A percentile compares a stretch with the other conserved stretches of the same genome.
Conservation (phyloP, 176 grass and related monocot genomes). For the Miscanthus lutarioriparius region DNA sequence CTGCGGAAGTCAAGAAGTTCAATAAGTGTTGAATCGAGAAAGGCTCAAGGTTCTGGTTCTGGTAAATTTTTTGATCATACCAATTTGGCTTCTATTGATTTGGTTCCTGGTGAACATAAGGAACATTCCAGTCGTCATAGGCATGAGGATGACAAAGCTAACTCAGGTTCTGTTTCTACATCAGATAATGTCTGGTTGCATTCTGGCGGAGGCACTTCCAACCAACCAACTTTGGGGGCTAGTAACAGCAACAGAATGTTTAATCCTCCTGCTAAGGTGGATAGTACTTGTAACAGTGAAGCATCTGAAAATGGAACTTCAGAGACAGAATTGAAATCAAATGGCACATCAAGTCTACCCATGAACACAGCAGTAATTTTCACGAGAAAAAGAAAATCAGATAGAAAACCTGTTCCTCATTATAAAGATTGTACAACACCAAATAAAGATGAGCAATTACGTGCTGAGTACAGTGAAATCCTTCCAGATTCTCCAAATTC, state of each 20-base stretch:
- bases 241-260: slow-evolving; percentile 35
- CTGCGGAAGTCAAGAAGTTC: slow-evolving; percentile 54
- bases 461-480: slow-evolving; percentile 43
- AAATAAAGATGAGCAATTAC: slow-evolving; percentile 43
- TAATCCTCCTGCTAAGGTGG: slow-evolving; percentile 25
- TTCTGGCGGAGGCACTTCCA: slow-evolving; percentile 26
- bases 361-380: slow-evolving; percentile 46
- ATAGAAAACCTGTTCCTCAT: slow-evolving; percentile 39
- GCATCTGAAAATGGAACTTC: slow-evolving; percentile 55
- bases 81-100: slow-evolving; percentile 38
- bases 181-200: slow-evolving; percentile 36
- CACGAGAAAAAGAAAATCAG: slow-evolving; percentile 69
- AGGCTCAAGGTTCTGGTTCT: slow-evolving; percentile 45
- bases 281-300: slow-evolving; percentile 49
- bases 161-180: slow-evolving; percentile 30
- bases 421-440: slow-evolving; percentile 33
- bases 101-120: slow-evolving; percentile 31
- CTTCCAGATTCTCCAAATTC: slow-evolving; percentile 56
- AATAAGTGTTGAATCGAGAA: slow-evolving; percentile 45
- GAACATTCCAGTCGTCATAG: slow-evolving; percentile 31
- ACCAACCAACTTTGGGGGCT: slow-evolving; percentile 26
- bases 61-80: slow-evolving; percentile 36
- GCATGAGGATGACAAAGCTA: slow-evolving; percentile 8
- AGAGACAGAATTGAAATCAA: slow-evolving; percentile 44
- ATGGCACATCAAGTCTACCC: slow-evolving; percentile 47